Base-by-base conservation (phyloP, 495 filamentous ascomycete genomes). In the Eremomyces bilateralis region DNA sequence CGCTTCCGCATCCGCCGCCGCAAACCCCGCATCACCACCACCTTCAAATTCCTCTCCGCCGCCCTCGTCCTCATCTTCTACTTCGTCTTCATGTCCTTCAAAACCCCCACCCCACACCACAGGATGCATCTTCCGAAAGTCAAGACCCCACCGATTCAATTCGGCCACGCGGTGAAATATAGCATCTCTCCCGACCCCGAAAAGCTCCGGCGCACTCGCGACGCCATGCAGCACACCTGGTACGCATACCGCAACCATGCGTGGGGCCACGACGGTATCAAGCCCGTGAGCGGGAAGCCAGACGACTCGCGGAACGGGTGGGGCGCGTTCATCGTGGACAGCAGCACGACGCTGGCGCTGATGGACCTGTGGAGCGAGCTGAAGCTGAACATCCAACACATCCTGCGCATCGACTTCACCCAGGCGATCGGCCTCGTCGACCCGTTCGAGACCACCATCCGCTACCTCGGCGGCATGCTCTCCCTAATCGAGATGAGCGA, bases 301-400 rank as follows among this genome's bases (percentile, higher is more conserved):
- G 29, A 29, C 5, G 41, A 39, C 13, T 45, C 33, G 17, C 29
- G 44, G 6, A 50, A 54, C 27, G 51, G 51, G n/a, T 54, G 51
- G 51, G 51, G 49, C 4, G 49, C 45, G 10, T 54, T 52, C 33
- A 48, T 52, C n/a, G 46, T 54, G 1, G 51, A 54, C 15, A 39
- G 47, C 8, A 33, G 46, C 2, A 41, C 51, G 0, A 54, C 49
- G 1, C 41, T 54, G 4, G 51, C 49, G 1, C 35, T 54, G 28
- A 54, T 54, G 51, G 47, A 44, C 2, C 33, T 54, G 16, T 54
- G 47, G 46, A 42, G 48, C 15, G 51, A 54, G 38, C 29, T 54
- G 34, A 30, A 30, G 20, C 35, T 46, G 4, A 37, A 29, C 10
- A 35, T 54, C 5, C 34, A 48, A 13, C 43, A 48, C 24, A 52